phyloP scores from a whole-genome alignment of 495 filamentous ascomycete species.

The Trichoderma asperelloides region DNA sequence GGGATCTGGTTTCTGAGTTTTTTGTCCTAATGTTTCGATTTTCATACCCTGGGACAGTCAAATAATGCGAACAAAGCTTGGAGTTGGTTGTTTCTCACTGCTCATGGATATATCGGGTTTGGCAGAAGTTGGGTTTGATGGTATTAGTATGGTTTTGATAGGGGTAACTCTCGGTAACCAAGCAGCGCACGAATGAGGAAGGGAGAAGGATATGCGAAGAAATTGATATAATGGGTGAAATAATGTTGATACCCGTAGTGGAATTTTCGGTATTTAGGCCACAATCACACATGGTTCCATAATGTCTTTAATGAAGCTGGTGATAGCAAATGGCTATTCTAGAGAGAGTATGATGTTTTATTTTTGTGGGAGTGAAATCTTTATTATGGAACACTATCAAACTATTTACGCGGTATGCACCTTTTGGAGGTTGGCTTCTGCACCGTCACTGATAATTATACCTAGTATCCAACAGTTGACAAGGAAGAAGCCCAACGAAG shows the following conservation, averaged over 20 bases:
- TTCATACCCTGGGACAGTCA: not conserved
- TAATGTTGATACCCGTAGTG: constrained; percentile 2
- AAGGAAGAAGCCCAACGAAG: constrained; percentile 68
- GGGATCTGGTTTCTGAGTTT: constrained; percentile 5
- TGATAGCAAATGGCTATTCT: not conserved
- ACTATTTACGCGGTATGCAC: not conserved
- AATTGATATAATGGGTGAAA: not conserved
- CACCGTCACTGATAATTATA: constrained; percentile 64
- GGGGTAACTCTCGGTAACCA: not conserved
- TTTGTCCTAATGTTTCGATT: constrained; percentile 5
- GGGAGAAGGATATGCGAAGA: not conserved
- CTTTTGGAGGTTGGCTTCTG: not conserved
- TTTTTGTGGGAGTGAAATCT: too few relatives aligned
- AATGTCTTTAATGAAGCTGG: not conserved
- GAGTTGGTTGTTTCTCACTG: not conserved
- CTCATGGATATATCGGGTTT: constrained; percentile 1
- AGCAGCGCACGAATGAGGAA: not conserved
- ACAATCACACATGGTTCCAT: not conserved
- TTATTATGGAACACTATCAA: too few relatives aligned
- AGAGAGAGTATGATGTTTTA: not conserved
- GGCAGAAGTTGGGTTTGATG: not conserved
- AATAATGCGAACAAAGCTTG: constrained; percentile 5
- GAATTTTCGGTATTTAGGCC: not conserved
- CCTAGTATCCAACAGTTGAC: constrained; percentile 84
- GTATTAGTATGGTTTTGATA: not conserved